Evolutionary conservation across 345 rosid species (phyloP), one percentile per base, ranked within the genome.

Genomic region (Toxicodendron radicans): DNA sequence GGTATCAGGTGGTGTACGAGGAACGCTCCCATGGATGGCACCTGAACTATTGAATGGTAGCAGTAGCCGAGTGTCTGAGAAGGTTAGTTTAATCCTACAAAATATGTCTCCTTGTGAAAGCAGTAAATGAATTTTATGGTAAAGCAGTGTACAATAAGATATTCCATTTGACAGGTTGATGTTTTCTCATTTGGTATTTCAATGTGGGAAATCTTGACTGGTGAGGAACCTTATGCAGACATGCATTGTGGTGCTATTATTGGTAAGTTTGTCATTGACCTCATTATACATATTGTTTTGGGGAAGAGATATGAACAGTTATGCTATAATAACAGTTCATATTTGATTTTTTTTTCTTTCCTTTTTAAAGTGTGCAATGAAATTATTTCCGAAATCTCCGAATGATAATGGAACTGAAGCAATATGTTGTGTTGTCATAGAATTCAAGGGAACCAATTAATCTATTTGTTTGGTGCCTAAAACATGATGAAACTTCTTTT

Each of bases 211-310:
- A 88, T 88, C 77, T 76, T 85, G 85, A 88, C 94, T 2, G 87
- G 88, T 64, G 90, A 88, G 75, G 94, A 86, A 78, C 94, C 94
- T 4, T 90, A 90, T 70, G 90, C 89, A 43, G 89, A 90, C 72
- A 83, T 90, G 94, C 92, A 90, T 65, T 88, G 91, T 68, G 95
- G 95, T 69, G 92, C 95, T 38, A 87, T 90, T 64, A 90, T 90
- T 72, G 91, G 95, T 90, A 72, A 75, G 87, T 14, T 46, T 45
- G 7, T 62, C 46, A 21, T 53, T 49, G 21, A 24, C 21, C 7
- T 43, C 20, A 35, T 62, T 64, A 9, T 32, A 41, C 7, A 38
- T 38, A 7, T 18, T 51, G 54, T 14, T 13, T 33, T 52, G 59
- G 57, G 53, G 35, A 49, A 11, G 60, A 58, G 58, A 57, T 11